phyloP scores from a whole-genome alignment of 768 basidiomycete genomes.

The Boletus patriciae region DNA sequence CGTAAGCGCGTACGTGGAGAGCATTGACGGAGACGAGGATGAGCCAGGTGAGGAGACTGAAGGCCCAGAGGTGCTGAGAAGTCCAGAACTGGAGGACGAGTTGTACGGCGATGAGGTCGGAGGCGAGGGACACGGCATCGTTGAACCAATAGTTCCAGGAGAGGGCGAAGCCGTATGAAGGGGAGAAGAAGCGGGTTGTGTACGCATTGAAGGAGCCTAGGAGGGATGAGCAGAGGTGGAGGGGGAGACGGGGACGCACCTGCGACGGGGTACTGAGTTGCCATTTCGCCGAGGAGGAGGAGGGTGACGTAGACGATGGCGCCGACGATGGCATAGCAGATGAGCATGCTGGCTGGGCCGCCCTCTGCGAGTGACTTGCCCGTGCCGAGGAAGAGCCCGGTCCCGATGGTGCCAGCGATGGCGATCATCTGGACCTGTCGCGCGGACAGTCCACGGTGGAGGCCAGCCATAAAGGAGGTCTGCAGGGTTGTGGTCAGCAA shows the following conservation, averaged over 20 bases:
- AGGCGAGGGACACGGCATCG: constrained; percentile 82
- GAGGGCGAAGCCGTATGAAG: constrained; percentile 83
- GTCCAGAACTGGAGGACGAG: constrained; percentile 80
- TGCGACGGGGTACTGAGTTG: constrained; percentile 82
- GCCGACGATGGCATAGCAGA: constrained; percentile 77
- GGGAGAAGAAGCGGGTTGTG: constrained; percentile 82
- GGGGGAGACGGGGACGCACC: constrained; percentile 34
- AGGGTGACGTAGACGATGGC: constrained; percentile 77
- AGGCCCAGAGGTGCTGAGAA: constrained; percentile 60
- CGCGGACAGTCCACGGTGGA: constrained; percentile 71
- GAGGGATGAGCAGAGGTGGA: neutral
- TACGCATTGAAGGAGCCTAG: constrained; percentile 86
- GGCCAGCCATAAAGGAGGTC: constrained; percentile 19
- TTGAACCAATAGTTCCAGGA: constrained; percentile 94
- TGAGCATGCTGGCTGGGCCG: constrained; percentile 84
- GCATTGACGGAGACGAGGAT: constrained; percentile 73
- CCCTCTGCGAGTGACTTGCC: constrained; percentile 79
- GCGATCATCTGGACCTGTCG: constrained; percentile 90
- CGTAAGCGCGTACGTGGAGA: constrained; percentile 72
- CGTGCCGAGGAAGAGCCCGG: constrained; percentile 59
- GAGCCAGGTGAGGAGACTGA: constrained; percentile 73
- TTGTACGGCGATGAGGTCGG: constrained; percentile 84
- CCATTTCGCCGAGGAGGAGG: constrained; percentile 83
- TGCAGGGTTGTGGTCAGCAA: no score
- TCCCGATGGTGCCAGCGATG: constrained; percentile 69